phyloP scores from a whole-genome alignment of 2,329 filamentous ascomycete species.

The Diaporthe nobilis region DNA sequence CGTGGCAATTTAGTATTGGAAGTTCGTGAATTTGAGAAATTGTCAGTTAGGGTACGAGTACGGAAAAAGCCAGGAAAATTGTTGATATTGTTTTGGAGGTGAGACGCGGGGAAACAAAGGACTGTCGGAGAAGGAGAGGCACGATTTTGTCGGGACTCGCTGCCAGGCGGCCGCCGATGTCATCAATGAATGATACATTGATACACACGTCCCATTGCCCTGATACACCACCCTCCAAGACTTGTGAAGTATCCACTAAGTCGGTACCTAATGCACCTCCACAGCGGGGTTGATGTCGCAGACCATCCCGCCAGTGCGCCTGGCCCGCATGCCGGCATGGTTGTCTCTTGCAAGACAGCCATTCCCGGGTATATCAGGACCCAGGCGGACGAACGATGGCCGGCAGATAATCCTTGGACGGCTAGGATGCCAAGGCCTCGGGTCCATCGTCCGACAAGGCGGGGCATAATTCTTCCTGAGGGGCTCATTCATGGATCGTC shows the following conservation, averaged over 20 bases:
- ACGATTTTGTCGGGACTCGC: neutral
- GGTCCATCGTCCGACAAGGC: neutral
- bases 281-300: conserved; percentile 10
- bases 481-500: neutral
- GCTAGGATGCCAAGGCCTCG: neutral
- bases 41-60: too few relatives aligned
- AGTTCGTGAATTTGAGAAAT: neutral
- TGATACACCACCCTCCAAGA: neutral
- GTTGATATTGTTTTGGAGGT: neutral
- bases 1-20: neutral
- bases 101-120: neutral
- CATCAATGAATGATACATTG: neutral
- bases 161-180: neutral
- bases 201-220: neutral
- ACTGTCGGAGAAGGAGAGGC: neutral
- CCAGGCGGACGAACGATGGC: neutral
- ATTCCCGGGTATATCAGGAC: neutral
- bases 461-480: conserved; percentile 30
- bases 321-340: neutral
- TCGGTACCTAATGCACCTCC: neutral
- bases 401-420: neutral
- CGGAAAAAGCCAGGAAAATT: neutral
- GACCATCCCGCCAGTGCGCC: neutral
- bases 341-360: neutral
- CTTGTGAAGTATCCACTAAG: neutral